Conservation (phyloP, 495 filamentous ascomycete species). For the Daldinia bambusicola region DNA sequence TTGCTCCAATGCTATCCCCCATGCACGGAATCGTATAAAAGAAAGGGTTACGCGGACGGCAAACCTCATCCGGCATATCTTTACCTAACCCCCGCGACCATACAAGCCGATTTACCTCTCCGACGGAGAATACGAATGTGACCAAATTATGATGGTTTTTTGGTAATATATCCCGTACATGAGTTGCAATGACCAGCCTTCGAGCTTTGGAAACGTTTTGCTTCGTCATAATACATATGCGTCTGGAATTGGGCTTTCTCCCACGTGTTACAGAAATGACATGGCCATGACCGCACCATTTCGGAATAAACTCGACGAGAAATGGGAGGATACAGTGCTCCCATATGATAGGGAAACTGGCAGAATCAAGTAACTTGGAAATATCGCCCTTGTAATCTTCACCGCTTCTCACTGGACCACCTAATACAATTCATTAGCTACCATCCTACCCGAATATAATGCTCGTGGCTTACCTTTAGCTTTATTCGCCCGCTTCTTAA, state of each 20-base stretch:
- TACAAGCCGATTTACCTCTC: constrained; percentile 43
- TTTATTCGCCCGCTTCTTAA: constrained; percentile 41
- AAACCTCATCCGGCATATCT: constrained; percentile 45
- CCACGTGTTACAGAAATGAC: constrained; percentile 49
- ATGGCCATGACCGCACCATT: constrained; percentile 49
- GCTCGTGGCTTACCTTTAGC: constrained; percentile 25
- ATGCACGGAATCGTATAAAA: constrained; percentile 46
- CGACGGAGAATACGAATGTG: constrained; percentile 43
- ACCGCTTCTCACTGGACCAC: constrained; percentile 27
- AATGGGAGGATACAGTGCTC: constrained; percentile 49
- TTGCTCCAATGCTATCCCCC: constrained; percentile 48
- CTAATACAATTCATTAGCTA: constrained; percentile 17
- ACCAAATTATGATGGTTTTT: constrained; percentile 29
- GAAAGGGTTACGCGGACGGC: constrained; percentile 47
- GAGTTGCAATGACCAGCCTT: constrained; percentile 42
- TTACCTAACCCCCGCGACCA: constrained; percentile 45
- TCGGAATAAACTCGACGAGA: constrained; percentile 47
- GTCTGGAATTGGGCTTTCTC: constrained; percentile 38
- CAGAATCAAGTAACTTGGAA: constrained; percentile 38
- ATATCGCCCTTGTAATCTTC: constrained; percentile 37
- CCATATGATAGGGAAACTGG: constrained; percentile 47
- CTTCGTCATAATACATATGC: constrained; percentile 47
- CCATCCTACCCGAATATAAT: not conserved
- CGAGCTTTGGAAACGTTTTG: constrained; percentile 37
- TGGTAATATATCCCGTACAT: constrained; percentile 47